Percentiles rank a stretch among this genome's conserved stretches.
Conservation (phyloP, 306 rosid genomes). For the Cicer pinnatifidum region DNA sequence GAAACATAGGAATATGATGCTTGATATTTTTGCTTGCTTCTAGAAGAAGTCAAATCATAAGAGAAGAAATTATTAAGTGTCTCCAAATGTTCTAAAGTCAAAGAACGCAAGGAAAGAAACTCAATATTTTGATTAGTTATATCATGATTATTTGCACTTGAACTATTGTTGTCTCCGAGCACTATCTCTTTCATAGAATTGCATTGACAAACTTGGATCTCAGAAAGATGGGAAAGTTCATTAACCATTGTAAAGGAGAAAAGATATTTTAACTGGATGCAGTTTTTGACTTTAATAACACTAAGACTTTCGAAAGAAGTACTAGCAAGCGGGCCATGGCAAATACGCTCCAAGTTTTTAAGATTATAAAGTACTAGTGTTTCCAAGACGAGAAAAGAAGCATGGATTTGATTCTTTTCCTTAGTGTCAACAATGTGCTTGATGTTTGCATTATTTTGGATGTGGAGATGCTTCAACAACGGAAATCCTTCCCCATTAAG, state of each 20-base stretch:
- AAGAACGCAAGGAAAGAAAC: not conserved
- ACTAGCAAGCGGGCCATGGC: not conserved
- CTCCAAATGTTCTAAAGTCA: conserved; percentile 11
- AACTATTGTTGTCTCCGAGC: not conserved
- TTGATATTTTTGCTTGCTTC: not conserved
- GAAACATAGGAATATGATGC: not conserved
- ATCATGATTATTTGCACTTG: not conserved
- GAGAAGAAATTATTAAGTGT: not conserved
- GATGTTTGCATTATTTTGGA: conserved; percentile 9
- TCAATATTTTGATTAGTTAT: not conserved
- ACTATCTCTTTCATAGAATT: not conserved
- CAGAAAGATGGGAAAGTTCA: not conserved
- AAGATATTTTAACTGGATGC: conserved; percentile 7
- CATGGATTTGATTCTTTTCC: not conserved
- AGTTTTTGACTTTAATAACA: conserved; percentile 3
- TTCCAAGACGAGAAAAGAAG: not conserved
- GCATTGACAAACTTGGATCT: conserved; percentile 7
- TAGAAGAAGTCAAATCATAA: not conserved
- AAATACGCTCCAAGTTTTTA: not conserved
- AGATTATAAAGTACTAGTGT: not conserved
- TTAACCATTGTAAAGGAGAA: not conserved
- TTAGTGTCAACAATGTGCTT: not conserved
- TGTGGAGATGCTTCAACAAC: not conserved
- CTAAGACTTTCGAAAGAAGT: not conserved
- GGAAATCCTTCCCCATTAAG: conserved; percentile 6